Base-by-base conservation (phyloP, 441 rosid species). In the Gossypium aridum region DNA sequence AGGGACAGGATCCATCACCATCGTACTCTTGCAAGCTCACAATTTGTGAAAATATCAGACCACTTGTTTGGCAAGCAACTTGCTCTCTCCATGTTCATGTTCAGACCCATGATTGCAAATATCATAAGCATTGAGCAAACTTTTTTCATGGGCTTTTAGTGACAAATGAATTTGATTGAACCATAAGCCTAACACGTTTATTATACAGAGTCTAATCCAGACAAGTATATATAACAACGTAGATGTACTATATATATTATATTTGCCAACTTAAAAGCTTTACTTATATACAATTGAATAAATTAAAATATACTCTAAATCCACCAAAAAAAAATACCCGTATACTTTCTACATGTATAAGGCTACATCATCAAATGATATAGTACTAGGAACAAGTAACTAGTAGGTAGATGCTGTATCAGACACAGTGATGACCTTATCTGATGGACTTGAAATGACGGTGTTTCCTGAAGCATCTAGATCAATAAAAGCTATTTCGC, bases 381-480 rank as follows among this genome's bases (percentile, higher is more conserved):
- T 53, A 39, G 62, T 10, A 57, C 22, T 5, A 53, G 47, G 49
- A 53, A 70, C 8, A 53, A 13, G 49, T 10, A 64, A 72, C 76
- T 79, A 87, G 51, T 81, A 67, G 71, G 75, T 51, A 73, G 85
- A 77, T 53, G 83, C 76, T 55, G 84, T 85, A 84, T 93, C 98
- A 5, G 96, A 80, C 72, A 87, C 77, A 71, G 79, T 83, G 68
- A 87, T 70, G 19, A 64, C 85, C 70, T 70, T 64, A 69, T 81
- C 89, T 34, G 91, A 85, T 69, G 70, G 76, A 61, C 85, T 86
- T 22, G 78, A 72, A 12, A 96, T 87, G 7, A 85, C 79, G 2
- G 98, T 89, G 78, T 90, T 90, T 56, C 98, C 97, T 0, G 91
- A 81, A 70, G 82, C 87, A 86, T 96, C 99, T 12, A 96, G 78